Base-by-base conservation (phyloP, 768 basidiomycete genomes). In the Boletellus sp. region DNA sequence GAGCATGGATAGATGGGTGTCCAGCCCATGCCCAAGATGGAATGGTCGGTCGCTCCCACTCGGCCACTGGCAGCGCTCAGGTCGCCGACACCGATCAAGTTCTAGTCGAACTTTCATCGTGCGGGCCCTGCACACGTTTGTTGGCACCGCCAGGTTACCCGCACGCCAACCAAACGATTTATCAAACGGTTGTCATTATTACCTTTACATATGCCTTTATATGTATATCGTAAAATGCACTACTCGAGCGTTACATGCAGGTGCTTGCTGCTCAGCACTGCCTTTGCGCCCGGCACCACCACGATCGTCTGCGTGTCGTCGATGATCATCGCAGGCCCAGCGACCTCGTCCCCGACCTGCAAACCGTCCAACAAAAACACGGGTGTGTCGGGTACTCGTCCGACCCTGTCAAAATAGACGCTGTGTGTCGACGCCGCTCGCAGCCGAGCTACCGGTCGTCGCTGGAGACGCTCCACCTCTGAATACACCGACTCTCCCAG, bases 231-330 rank as follows among this genome's bases (percentile, higher is more conserved):
- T 47, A 51, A 56, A 37, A 26, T 26, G 24, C 42, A 37, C 53
- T 65, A 67, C 74, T 62, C 54, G 1, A 81, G 57, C 2, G 72
- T 76, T 56, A 81, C 73, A 40, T 75, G 74, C 68, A 93, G 63
- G 65, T 90, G 87, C 55, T 81, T 84, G 48, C 80, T 83, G 42
- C 84, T 79, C 48, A 90, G 61, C 8, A 86, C 70, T 17, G 81
- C 87, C 62, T 67, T 79, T 43, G 87, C 81, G 15, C 77, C 81
- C 0, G 90, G 87, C 19, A 92, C 81, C 4, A 98, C 69, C 28
- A 98, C 87, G 52, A 97, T 90, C 20, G 94, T 96, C 73, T 96
- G 95, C 19, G 94, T 97, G 57, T 90, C 76, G 67, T 98, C 94
- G 59, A 96, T 90, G 53, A 98, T 86, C 80, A 97, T 86, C 32